Base-by-base conservation (phyloP, 202 grass and related monocot genomes). In the Eragrostis tef region DNA sequence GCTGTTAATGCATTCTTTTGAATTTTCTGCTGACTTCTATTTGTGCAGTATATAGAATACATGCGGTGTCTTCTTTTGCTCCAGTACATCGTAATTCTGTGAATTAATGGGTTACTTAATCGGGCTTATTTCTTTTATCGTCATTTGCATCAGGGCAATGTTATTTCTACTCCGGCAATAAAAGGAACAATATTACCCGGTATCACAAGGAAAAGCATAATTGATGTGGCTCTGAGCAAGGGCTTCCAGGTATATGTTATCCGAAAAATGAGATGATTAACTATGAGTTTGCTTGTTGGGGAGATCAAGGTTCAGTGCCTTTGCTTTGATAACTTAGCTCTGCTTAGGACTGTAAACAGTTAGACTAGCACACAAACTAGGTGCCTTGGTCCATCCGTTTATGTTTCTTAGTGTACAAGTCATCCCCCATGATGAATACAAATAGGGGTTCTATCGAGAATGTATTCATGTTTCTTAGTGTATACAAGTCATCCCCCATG, bases 121-220 rank as follows among this genome's bases (percentile, higher is more conserved):
- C 41, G 3, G 26, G 46, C 56, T 70, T 64, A 56, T 89, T 80
- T 71, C 0, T 79, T 49, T 67, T 72, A 19, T 61, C 47, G 49
- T 57, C 46, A 57, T 81, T 77, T 87, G 42, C 70, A 75, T 59
- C 58, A 98, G 95, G 92, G 86, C 51, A 91, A 91, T 83, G 86
- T 85, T 64, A 94, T 98, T 85, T 94, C 85, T 27, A 95, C 95
- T 21, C 95, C 92, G 41, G 84, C 83, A 79, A 65, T 92, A 73
- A 88, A 85, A 83, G 95, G 95, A 90, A 98, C 95, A 77, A 95
- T 98, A 87, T 86, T 98, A 74, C 95, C 95, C 29, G 95, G 95
- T 58, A 95, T 98, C 64, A 98, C 95, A 64, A 89, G 95, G 77
- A 98, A 95, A 93, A 95, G 90, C 85, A 98, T 98, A 80, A 93